Conservation (phyloP, 31 red algal species). For the Porphyra umbilicalis region DNA sequence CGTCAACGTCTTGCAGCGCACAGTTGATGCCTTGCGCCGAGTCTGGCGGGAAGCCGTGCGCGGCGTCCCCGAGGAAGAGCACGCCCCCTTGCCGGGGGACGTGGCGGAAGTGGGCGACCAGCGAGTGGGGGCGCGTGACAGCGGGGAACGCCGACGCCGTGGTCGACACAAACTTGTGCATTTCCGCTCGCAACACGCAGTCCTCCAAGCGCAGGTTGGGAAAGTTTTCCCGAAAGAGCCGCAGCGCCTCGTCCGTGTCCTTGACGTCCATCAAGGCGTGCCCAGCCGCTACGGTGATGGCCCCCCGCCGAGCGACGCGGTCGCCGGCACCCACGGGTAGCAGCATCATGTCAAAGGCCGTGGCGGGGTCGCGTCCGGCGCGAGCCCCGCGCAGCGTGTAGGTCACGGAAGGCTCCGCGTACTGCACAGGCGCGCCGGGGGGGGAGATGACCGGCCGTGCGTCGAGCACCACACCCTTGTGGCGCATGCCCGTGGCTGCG, state of each 20-base stretch:
- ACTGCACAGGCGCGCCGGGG: neutral
- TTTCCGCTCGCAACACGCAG: neutral
- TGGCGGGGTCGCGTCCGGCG: neutral
- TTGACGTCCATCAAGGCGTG: neutral
- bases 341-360: conserved; percentile 6
- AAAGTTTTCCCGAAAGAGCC: conserved; percentile 21
- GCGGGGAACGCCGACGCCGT: neutral
- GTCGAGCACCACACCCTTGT: conserved; percentile 13
- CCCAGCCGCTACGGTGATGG: neutral
- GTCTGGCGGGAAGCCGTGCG: conserved; percentile 28
- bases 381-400: conserved; percentile 7
- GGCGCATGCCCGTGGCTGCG: conserved; percentile 5
- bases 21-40: conserved; percentile 27
- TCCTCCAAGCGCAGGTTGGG: conserved; percentile 21
- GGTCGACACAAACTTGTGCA: conserved; percentile 10
- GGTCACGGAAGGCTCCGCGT: neutral
- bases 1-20: conserved; percentile 22
- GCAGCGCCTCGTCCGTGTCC: conserved; percentile 6
- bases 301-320: neutral
- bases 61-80: conserved; percentile 32
- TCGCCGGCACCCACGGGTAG: neutral
- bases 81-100: conserved; percentile 1
- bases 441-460: neutral
- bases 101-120: conserved; percentile 8
- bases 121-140: conserved; percentile 12